Percentiles rank a stretch among this genome's conserved stretches.
These are phyloP conservation scores for Penicillium egyptiacum DNA, from an alignment of 495 filamentous ascomycete genomes.

Conservation along the genomic window DNA sequence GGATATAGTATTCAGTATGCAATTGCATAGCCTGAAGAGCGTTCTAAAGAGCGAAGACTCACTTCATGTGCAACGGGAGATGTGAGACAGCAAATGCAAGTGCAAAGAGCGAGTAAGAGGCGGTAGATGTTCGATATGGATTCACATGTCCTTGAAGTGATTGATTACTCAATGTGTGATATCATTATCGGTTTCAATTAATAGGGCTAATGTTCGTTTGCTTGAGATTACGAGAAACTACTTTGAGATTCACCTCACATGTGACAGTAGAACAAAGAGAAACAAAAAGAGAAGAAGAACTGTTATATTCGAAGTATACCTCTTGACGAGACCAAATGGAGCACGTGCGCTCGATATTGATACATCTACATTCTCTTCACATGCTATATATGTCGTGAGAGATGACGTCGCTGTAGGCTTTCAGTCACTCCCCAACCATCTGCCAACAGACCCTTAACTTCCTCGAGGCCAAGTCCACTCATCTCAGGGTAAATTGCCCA, in stretches of 20 bases:
- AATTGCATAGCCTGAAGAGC: not conserved
- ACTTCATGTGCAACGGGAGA: not conserved
- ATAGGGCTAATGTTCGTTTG: not conserved
- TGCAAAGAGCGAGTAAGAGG: not conserved
- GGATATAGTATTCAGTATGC: not conserved
- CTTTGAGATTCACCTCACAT: not conserved
- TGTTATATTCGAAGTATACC: not conserved
- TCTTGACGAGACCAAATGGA: not conserved
- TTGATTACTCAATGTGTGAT: not conserved
- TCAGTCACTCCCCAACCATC: constrained; percentile 64
- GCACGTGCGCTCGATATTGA: not conserved
- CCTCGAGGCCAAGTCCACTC: constrained; percentile 76
- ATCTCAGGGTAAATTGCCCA: constrained; percentile 84
- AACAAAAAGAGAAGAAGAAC: not conserved
- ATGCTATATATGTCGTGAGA: constrained; percentile 1
- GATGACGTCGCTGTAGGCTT: constrained; percentile 19
- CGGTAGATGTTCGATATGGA: not conserved
- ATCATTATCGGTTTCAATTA: not conserved
- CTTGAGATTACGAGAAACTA: not conserved
- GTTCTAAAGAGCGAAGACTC: no score
- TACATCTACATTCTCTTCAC: not conserved
- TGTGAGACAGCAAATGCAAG: not conserved
- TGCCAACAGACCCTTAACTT: constrained; percentile 70
- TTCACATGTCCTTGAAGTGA: not conserved
- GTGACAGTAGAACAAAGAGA: not conserved